Evolutionary conservation across 2,329 filamentous ascomycete species (phyloP).

Genomic region (Zarea fungicola): DNA sequence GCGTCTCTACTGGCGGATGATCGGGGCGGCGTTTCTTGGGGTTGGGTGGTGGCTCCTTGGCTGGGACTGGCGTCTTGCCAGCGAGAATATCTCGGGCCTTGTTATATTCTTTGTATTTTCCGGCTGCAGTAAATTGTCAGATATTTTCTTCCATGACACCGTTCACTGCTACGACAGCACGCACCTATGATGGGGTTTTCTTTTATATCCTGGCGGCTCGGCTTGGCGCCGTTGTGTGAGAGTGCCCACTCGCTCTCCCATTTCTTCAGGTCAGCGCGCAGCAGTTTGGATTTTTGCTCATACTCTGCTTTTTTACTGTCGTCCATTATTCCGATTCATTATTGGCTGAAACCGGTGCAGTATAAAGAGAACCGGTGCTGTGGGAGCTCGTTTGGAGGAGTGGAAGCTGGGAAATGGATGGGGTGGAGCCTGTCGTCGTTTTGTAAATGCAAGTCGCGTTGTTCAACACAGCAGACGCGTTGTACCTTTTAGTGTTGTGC

Average conservation of each 20-base stretch:
- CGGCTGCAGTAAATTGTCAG: slow-evolving; percentile 44
- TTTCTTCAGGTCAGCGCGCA: slow-evolving; percentile 66
- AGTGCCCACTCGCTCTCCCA: slow-evolving; percentile 68
- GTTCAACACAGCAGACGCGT: slow-evolving; percentile 2
- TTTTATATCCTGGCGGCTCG: slow-evolving; percentile 71
- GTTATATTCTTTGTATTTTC: slow-evolving; percentile 74
- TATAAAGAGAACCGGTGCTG: background rate
- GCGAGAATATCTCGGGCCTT: slow-evolving; percentile 55
- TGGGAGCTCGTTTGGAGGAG: background rate
- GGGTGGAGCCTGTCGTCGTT: too few species aligned
- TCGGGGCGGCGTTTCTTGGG: slow-evolving; percentile 38
- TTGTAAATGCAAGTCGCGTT: too few species aligned
- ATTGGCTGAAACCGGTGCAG: background rate
- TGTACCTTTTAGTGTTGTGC: background rate
- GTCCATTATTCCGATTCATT: slow-evolving; percentile 37
- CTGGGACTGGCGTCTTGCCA: slow-evolving; percentile 43
- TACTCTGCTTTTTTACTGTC: slow-evolving; percentile 37
- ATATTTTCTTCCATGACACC: background rate
- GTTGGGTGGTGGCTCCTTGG: slow-evolving; percentile 31
- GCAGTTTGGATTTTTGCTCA: slow-evolving; percentile 44
- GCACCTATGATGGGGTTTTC: slow-evolving; percentile 64
- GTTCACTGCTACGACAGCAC: slow-evolving; percentile 12
- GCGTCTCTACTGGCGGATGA: slow-evolving; percentile 35
- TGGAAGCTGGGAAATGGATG: background rate
- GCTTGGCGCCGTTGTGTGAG: slow-evolving; percentile 61